These are phyloP conservation scores for Krasilnikovozyma curviuscula DNA, from an alignment of 768 basidiomycete species.

Conservation along the genomic window DNA sequence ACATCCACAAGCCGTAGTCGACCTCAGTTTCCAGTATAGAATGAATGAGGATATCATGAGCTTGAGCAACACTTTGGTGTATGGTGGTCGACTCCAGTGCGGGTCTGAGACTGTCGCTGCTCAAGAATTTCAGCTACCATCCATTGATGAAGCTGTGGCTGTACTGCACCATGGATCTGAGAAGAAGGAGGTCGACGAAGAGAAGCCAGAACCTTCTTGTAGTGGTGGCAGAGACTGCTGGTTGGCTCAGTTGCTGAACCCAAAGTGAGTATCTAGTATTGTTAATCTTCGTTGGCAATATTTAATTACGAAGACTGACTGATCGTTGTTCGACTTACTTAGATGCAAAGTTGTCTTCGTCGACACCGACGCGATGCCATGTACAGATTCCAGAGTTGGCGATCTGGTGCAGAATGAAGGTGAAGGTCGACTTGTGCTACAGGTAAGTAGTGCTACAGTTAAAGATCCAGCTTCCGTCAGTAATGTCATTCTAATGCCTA, in stretches of 20 bases:
- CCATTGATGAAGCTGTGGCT: conserved; percentile 31
- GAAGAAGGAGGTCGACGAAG: conserved; percentile 22
- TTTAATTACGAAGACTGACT: background rate
- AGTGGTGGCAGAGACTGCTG: too few species aligned
- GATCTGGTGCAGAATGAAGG: conserved; percentile 75
- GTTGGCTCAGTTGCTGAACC: conserved; percentile 41
- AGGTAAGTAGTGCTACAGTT: conserved; percentile 24
- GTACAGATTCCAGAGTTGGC: conserved; percentile 58
- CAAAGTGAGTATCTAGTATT: conserved; percentile 33
- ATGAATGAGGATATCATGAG: conserved; percentile 96
- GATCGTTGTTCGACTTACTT: background rate
- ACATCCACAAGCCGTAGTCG: conserved; percentile 51
- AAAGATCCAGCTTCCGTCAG: background rate
- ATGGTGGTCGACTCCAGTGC: conserved; percentile 53
- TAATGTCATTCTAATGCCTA: conserved; percentile 14
- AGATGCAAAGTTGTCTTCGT: conserved; percentile 80
- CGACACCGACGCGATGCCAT: conserved; percentile 72
- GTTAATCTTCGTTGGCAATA: background rate
- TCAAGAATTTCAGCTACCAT: conserved; percentile 38
- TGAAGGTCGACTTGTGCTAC: conserved; percentile 39
- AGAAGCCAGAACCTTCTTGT: too few species aligned
- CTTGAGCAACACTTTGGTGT: conserved; percentile 71
- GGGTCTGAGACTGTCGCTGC: conserved; percentile 54
- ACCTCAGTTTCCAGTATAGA: conserved; percentile 73
- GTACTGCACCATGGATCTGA: conserved; percentile 29